Evolutionary conservation across 495 filamentous ascomycete genomes (phyloP), one percentile per base, ranked within the genome.

Genomic region (Margaritispora aquatica): DNA sequence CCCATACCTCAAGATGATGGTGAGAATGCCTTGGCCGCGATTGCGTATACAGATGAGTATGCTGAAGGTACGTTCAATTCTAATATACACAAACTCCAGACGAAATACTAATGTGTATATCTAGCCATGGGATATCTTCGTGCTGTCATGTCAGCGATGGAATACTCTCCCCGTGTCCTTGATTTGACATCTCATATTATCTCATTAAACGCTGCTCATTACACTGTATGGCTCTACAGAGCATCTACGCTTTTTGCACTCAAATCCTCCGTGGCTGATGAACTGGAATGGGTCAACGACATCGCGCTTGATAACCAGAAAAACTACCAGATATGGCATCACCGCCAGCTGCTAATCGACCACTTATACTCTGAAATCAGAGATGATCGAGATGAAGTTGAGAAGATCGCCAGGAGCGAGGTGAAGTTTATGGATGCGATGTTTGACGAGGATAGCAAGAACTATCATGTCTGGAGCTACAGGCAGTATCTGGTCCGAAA

Each of bases 301-400:
- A 80, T 96, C 19, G 87, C 94, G 2, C 73, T 96, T 46, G 80
- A 82, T 24, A 85, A 96, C 66, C 82, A 93, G 66, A 98, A 98
- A 70, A 98, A 97, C 70, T 98, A 97, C 73, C 94, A 98, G 71
- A 97, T 97, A 68, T 97, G 94, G 94, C 91, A 96, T 68, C 95
- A 97, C 70, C 88, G 94, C 24, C 89, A 96, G 71, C 78, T 91
- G 34, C 74, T 98, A 20, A 80, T 96, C 68, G 80, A 88, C 52
- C 74, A 81, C 65, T 82, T 88, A 66, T 77, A 74, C 69, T 78
- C 83, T 1, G 72, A 71, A 2, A 73, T 87, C 47, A 75, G 77
- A 27, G 48, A 77, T 17, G 75, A 61, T 10, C 58, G 68, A n/a
- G 24, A 15, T 3, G 53, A 21, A 1, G 54, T 79, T 4, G 60